Percentiles rank a stretch among this genome's conserved stretches.
Evolutionary conservation across 768 basidiomycete species (phyloP).

Genomic region (Suillus spraguei): DNA sequence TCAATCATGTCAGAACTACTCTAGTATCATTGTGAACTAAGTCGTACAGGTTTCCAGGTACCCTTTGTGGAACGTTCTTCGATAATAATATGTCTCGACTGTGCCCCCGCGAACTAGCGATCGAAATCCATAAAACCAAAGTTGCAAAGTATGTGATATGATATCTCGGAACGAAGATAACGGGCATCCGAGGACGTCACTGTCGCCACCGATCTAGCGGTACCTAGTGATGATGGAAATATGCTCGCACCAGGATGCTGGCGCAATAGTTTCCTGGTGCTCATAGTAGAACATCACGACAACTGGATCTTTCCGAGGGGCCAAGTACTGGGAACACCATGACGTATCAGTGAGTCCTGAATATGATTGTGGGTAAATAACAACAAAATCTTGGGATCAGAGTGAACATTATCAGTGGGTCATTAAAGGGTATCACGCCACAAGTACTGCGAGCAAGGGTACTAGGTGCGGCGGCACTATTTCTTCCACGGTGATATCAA

Average conservation of each 20-base stretch:
- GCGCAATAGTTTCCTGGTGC: not conserved
- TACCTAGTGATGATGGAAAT: not conserved
- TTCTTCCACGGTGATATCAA: not conserved
- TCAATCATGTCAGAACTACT: not conserved
- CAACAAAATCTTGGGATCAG: not conserved
- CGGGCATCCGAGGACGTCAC: not conserved
- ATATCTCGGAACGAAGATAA: not conserved
- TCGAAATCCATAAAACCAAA: not conserved
- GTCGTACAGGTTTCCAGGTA: not conserved
- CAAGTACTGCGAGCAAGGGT: not conserved
- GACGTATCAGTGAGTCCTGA: not conserved
- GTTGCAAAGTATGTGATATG: not conserved
- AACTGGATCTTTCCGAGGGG: not conserved
- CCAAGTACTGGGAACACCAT: not conserved
- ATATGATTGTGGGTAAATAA: not conserved
- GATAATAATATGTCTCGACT: not conserved
- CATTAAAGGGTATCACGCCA: not conserved
- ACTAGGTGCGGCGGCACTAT: not conserved
- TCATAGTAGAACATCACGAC: not conserved
- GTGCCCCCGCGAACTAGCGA: not conserved
- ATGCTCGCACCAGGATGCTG: not conserved
- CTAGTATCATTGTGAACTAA: not conserved
- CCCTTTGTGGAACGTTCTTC: not conserved
- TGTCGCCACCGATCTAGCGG: not conserved
- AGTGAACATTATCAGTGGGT: not conserved